Evolutionary conservation across 345 rosid genomes (phyloP), one percentile per base, ranked within the genome.

Genomic region (Trapa bicornis): DNA sequence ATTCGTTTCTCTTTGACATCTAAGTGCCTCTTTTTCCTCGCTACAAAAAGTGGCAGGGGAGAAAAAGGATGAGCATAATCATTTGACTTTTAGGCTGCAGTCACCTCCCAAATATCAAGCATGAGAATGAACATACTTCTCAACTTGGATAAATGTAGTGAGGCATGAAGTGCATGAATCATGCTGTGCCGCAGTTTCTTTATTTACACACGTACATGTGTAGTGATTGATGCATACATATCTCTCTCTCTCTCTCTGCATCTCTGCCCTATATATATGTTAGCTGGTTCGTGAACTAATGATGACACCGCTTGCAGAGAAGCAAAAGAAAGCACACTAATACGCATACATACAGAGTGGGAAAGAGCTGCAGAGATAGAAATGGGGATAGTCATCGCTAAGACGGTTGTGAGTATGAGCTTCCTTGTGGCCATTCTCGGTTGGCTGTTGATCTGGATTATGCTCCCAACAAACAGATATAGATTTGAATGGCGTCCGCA

Each of bases 381-480:
- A 14, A 50, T 50, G 56, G 56, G 14, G 56, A 50, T 3, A 15
- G 56, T 4, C 35, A 45, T 17, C 37, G n/a, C 48, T 6, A 38
- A 37, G 22, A 37, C 22, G 33, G 36, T 61, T 17, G 61, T 62
- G 29, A 62, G 36, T 47, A 62, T 63, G 58, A 63, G 38, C 10
- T n/a, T 62, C 33, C 56, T 47, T 47, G 47, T 74, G 35, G 72
- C 79, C 15, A 77, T 79, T 70, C 69, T 84, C 45, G 95, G 96
- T 14, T 82, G 71, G 72, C 71, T 88, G 48, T 63, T 89, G 85
- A 69, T 89, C 64, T 89, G 95, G 96, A 73, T 80, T 72, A 71
- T 92, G 86, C 68, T 69, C 73, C 85, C 96, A 43, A 86, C 92
- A 38, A 73, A 70, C 57, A 86, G 83, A 2, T 87, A 77, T 66